Evolutionary conservation across 805 yeast species (phyloP), one percentile per base, ranked within the genome.

Genomic region (Cyberlindnera xishuangbannaensis): DNA sequence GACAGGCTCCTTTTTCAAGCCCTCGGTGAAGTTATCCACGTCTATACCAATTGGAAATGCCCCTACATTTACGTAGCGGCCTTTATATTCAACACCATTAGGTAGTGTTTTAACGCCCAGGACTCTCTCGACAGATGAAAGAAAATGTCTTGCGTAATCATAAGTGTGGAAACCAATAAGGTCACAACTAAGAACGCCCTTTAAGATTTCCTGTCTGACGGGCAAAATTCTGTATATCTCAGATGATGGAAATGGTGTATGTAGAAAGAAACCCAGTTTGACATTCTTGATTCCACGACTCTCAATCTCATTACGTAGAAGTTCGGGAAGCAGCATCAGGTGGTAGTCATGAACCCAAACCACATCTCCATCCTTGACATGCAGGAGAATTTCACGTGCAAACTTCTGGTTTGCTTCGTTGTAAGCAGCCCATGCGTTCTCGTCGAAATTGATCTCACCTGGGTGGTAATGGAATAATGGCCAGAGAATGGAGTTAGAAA

Each of bases 21-120:
- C 97, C 15, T 78, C 83, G 12, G 81, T 63, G 57, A 92, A 92
- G 46, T 84, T 85, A 38, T 86, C 95, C 15, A 87, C 95, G 53
- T 92, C 98, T 40, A 92, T 92, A 37, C 99, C 99, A 46, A 92
- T 92, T n/a, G 99, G 98, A 71, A 88, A 90, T 0, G 97, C 97
- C 16, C 97, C 96, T 22, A 92, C 86, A 18, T 76, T 75, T 28
- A 92, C 90, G 40, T 76, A 74, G 32, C 90, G 66, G 18, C 85
- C 83, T 27, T 76, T 66, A 54, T 71, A 85, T 41, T 81, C 80
- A 14, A 92, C 83, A 14, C 97, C 95, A 44, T 87, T 88, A 4
- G 98, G 98, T 40, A 83, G 67, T 0, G 97, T 87, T 31, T 78
- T 80, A 7, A 87, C 76, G 40, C 83, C 73, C 33, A 92, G 69